These are phyloP conservation scores for Chlorella sp. DNA, from an alignment of 139 green algal genomes.

Conservation along the genomic window DNA sequence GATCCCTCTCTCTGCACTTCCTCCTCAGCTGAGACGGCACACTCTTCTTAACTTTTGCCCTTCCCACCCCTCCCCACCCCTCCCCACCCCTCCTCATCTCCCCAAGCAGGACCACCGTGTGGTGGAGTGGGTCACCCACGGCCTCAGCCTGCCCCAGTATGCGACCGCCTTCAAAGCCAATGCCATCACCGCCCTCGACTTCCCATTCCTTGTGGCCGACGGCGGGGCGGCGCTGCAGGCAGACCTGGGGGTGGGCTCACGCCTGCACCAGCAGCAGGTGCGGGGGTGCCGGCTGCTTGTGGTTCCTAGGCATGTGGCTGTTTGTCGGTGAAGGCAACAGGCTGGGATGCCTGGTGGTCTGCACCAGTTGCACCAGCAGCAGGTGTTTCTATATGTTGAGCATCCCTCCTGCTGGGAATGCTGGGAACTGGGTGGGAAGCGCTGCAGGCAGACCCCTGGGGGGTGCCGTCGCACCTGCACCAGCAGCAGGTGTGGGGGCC, in stretches of 20 bases:
- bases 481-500: no score
- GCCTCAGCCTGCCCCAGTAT: constrained; percentile 23
- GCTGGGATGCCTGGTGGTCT: no score
- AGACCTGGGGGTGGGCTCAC: constrained; percentile 15
- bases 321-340: no score
- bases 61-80: not conserved
- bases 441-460: no score
- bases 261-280: constrained; percentile 37
- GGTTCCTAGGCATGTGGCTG: no score
- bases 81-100: not conserved
- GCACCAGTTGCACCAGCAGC: no score
- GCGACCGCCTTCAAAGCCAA: constrained; percentile 4
- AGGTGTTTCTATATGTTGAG: no score
- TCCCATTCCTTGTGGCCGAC: constrained; percentile 9
- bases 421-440: no score
- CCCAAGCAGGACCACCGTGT: constrained; percentile 20
- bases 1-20: no score
- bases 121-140: constrained; percentile 23
- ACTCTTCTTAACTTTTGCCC: not conserved
- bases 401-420: no score
- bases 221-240: not conserved
- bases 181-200: constrained; percentile 27
- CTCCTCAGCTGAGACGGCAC: no score
- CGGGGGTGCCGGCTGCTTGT: not conserved
- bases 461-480: no score